A percentile compares a stretch with the other conserved stretches of the same genome.
Evolutionary conservation across 2,329 filamentous ascomycete species (phyloP).

Genomic region (Aspergillus sp.): DNA sequence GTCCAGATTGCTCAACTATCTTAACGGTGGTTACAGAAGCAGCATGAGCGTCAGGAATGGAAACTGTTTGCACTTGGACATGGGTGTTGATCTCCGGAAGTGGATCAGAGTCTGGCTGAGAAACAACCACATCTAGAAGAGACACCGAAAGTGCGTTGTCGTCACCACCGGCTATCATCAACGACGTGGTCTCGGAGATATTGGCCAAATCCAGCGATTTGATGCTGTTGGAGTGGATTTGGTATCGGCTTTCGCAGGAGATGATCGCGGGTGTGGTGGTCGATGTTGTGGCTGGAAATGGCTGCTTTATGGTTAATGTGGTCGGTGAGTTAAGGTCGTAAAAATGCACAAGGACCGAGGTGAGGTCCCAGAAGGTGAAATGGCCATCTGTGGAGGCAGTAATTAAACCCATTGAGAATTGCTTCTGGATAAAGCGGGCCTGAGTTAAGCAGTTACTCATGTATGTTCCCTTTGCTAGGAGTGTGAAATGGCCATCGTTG

Average conservation of each 20-base stretch:
- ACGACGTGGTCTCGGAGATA: conserved; percentile 25
- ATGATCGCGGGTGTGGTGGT: conserved; percentile 14
- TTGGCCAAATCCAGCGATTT: conserved; percentile 45
- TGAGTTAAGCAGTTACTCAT: conserved; percentile 71
- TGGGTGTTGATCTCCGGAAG: conserved; percentile 3
- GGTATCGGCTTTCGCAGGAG: conserved; percentile 32
- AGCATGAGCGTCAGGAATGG: conserved; percentile 37
- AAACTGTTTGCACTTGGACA: conserved; percentile 23
- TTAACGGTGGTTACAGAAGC: conserved; percentile 37
- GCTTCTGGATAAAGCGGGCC: conserved; percentile 31
- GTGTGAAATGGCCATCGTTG: conserved; percentile 19
- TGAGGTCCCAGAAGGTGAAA: conserved; percentile 53
- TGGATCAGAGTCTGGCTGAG: too few relatives aligned
- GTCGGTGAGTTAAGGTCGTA: conserved; percentile 17
- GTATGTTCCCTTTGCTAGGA: conserved; percentile 51
- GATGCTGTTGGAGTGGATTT: conserved; percentile 72
- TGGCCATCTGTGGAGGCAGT: conserved; percentile 78
- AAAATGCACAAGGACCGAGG: conserved; percentile 19
- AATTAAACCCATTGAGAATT: conserved; percentile 38
- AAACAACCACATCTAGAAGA: conserved; percentile 22
- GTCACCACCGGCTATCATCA: conserved; percentile 73
- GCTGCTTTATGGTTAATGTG: conserved; percentile 10
- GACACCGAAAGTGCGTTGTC: conserved; percentile 69
- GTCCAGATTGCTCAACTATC: conserved; percentile 12
- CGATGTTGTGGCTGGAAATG: conserved; percentile 12